Percentiles rank a stretch among this genome's conserved stretches.
Conservation (phyloP, 768 basidiomycete genomes). For the Sarcodon sp. region DNA sequence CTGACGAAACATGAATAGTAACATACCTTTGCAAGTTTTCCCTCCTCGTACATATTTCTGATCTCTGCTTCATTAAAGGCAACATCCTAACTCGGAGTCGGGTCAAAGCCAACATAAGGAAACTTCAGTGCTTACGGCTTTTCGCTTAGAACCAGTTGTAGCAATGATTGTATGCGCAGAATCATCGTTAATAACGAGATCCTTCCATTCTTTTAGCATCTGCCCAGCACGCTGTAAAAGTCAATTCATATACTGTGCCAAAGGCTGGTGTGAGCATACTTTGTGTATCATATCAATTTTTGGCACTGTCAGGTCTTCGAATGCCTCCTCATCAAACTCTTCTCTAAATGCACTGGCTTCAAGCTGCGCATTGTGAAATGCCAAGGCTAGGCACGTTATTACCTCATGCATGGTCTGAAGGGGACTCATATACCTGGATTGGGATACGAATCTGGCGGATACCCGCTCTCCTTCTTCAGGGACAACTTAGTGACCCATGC, state of each 20-base stretch:
- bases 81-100: constrained; percentile 30
- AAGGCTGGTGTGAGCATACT: constrained; percentile 24
- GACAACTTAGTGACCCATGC: constrained; percentile 71
- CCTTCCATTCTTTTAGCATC: constrained; percentile 62
- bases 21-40: constrained; percentile 53
- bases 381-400: constrained; percentile 41
- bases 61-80: constrained; percentile 64
- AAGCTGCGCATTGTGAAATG: constrained; percentile 81
- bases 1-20: not conserved
- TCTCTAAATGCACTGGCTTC: constrained; percentile 90
- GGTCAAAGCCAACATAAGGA: not conserved
- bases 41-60: constrained; percentile 47
- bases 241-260: not conserved
- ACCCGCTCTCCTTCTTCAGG: constrained; percentile 57
- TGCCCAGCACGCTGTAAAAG: constrained; percentile 47
- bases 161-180: constrained; percentile 39
- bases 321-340: constrained; percentile 64
- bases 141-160: constrained; percentile 51
- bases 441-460: constrained; percentile 81
- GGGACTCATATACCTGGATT: constrained; percentile 59
- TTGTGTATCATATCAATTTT: constrained; percentile 69
- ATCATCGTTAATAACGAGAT: constrained; percentile 44
- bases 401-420: not conserved
- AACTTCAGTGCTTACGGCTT: constrained; percentile 37
- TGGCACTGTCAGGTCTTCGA: constrained; percentile 76